Base-by-base conservation (phyloP, 2,329 filamentous ascomycete species). In the Alternaria incomplexa region DNA sequence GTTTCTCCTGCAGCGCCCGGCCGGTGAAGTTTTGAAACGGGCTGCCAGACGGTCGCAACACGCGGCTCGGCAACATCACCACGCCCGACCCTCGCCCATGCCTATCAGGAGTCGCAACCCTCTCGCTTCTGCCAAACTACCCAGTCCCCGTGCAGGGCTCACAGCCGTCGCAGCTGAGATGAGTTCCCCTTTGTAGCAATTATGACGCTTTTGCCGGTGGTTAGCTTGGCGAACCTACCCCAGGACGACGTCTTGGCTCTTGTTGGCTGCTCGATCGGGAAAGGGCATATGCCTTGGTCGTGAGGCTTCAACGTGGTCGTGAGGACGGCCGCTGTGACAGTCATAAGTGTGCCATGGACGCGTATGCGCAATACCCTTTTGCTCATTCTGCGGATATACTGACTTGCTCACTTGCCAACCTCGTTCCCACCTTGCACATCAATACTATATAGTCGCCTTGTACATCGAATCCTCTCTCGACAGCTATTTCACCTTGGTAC, bases 391-490 rank as follows among this genome's bases (percentile, higher is more conserved):
- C 50, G 40, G 32, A 40, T 54, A 58, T 47, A 47, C 40, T 36
- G 43, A 47, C n/a, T 50, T 58, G 46, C 28, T n/a, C 44, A 40
- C 25, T 30, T n/a, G 48, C 54, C 53, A 58, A 45, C 46, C 3
- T 6, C 43, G 46, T 40, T 7, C 28, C 61, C 59, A 60, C 56
- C 62, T 62, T 62, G 48, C 58, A 62, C 46, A 56, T 58, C 48
- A 64, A 43, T 22, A 56, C 17, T 26, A 25, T 20, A 43, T 20
- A 25, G 10, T 20, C 56, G 52, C 53, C 60, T 57, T 57, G 56
- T 58, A 56, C 57, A 47, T 54, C 56, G n/a, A 51, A 5, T 32
- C 22, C 13, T 48, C 43, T 8, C 28, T 30, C 32, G 7, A 55
- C 26, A 56, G 36, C 17, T 17, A 47, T 10, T 23, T 44, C 28